Conservation (phyloP, 2,329 filamentous ascomycete genomes). For the Amesomyces nigricolor region DNA sequence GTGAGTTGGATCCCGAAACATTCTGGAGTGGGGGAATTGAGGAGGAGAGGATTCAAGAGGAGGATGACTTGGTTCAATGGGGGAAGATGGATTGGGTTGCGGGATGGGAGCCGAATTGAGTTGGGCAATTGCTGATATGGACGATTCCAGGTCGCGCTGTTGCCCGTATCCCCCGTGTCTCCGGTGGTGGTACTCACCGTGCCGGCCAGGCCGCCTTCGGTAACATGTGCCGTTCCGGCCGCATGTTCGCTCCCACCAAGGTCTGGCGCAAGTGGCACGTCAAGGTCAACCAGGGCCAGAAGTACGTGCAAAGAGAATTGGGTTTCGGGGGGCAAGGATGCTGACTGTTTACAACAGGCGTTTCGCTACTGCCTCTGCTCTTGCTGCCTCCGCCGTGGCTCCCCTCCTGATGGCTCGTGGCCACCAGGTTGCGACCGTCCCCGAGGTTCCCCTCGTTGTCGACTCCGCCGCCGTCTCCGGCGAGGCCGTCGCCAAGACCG, state of each 20-base stretch:
- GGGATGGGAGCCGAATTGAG: neutral
- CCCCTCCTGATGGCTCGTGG: constrained; percentile 95
- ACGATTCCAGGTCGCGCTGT: constrained; percentile 79
- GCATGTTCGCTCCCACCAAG: constrained; percentile 99
- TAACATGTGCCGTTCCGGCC: constrained; percentile 99
- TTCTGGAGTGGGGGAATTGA: neutral
- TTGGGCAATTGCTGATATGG: constrained; percentile 14
- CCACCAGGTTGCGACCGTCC: constrained; percentile 85
- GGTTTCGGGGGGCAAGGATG: constrained; percentile 20
- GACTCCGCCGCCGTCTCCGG: constrained; percentile 83
- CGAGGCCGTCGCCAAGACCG: constrained; percentile 79
- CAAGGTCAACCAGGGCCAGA: constrained; percentile 99
- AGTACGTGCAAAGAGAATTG: constrained; percentile 51
- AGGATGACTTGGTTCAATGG: neutral
- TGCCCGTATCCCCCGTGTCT: constrained; percentile 99
- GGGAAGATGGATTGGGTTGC: neutral
- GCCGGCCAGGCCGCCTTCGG: constrained; percentile 99
- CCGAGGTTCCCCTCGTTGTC: constrained; percentile 95
- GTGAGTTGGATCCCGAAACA: constrained; percentile 20
- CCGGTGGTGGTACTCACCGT: constrained; percentile 99
- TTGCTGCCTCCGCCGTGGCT: constrained; percentile 92
- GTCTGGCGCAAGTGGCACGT: constrained; percentile 99
- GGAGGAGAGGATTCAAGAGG: neutral
- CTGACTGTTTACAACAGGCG: constrained; percentile 51
- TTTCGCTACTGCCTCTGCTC: constrained; percentile 94